These are phyloP conservation scores for Microdochium paspali DNA, from an alignment of 2,329 filamentous ascomycete species.

Conservation along the genomic window DNA sequence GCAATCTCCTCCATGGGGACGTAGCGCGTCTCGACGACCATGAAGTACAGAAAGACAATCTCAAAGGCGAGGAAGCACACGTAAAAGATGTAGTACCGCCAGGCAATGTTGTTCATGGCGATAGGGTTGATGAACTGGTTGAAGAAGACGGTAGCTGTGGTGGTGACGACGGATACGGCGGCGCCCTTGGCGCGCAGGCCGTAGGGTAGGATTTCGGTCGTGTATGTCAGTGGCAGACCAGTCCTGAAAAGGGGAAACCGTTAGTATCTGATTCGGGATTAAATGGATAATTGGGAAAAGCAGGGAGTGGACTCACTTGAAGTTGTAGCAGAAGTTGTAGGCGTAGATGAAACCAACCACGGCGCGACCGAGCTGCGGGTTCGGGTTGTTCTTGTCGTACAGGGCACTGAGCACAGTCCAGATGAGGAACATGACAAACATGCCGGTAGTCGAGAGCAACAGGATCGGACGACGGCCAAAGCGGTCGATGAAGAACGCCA, in stretches of 20 bases:
- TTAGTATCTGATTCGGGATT: no score
- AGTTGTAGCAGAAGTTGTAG: slow-evolving; percentile 53
- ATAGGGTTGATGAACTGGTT: slow-evolving; percentile 33
- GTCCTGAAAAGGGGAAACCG: slow-evolving; percentile 6
- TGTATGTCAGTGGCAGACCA: slow-evolving; percentile 42
- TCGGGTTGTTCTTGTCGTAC: slow-evolving; percentile 29
- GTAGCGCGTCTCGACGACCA: slow-evolving; percentile 23
- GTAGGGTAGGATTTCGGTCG: slow-evolving; percentile 7
- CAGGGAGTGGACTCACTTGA: slow-evolving; percentile 45
- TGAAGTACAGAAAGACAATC: slow-evolving; percentile 17
- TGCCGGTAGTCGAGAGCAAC: slow-evolving; percentile 40
- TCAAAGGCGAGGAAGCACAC: slow-evolving; percentile 23
- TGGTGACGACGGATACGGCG: slow-evolving; percentile 20
- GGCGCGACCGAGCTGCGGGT: slow-evolving; percentile 29
- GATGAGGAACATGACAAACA: slow-evolving; percentile 43
- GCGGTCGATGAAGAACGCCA: slow-evolving; percentile 40
- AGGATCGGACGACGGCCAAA: slow-evolving; percentile 39
- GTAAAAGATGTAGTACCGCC: slow-evolving; percentile 41
- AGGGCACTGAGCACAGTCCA: slow-evolving; percentile 42
- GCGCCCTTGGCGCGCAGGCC: slow-evolving; percentile 19
- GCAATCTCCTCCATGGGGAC: slow-evolving; percentile 21
- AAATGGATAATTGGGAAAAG: no score
- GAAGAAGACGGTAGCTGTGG: slow-evolving; percentile 26
- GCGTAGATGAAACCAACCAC: slow-evolving; percentile 48
- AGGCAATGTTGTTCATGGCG: slow-evolving; percentile 39